phyloP scores from a whole-genome alignment of 495 filamentous ascomycete genomes.

The Aspergillus ellipticus region DNA sequence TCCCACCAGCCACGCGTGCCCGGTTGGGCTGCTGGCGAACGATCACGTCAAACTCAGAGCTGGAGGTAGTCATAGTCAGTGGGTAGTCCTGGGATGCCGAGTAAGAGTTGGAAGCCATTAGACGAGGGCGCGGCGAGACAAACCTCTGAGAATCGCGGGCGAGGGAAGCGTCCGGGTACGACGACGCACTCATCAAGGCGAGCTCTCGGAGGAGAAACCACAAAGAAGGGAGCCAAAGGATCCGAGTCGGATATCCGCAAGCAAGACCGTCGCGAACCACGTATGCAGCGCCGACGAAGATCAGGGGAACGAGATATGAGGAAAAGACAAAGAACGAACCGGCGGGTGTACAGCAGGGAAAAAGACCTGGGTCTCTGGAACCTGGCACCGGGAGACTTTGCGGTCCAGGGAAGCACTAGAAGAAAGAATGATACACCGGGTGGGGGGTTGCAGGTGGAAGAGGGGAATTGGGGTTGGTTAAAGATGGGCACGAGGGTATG shows the following conservation, averaged over 20 bases:
- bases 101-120: conserved; percentile 29
- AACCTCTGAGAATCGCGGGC: conserved; percentile 42
- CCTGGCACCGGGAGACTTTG: conserved; percentile 10
- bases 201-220: conserved; percentile 17
- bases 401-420: conserved; percentile 21
- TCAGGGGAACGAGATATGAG: conserved; percentile 17
- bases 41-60: conserved; percentile 57
- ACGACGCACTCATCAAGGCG: conserved; percentile 49
- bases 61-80: conserved; percentile 45
- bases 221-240: conserved; percentile 23
- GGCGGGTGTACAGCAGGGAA: conserved; percentile 17
- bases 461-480: conserved; percentile 19
- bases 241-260: conserved; percentile 21
- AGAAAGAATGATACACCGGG: conserved; percentile 21
- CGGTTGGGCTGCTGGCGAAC: conserved; percentile 65
- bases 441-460: conserved; percentile 9
- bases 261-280: conserved; percentile 24
- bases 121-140: conserved; percentile 9
- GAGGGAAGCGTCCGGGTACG: conserved; percentile 44
- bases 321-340: conserved; percentile 16
- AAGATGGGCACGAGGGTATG: conserved; percentile 23
- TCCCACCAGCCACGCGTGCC: conserved; percentile 67
- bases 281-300: conserved; percentile 15
- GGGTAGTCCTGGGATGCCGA: conserved; percentile 27
- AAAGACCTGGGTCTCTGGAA: conserved; percentile 19